phyloP scores from a whole-genome alignment of 2,329 filamentous ascomycete genomes.

The Ceratocystis huliohia region DNA sequence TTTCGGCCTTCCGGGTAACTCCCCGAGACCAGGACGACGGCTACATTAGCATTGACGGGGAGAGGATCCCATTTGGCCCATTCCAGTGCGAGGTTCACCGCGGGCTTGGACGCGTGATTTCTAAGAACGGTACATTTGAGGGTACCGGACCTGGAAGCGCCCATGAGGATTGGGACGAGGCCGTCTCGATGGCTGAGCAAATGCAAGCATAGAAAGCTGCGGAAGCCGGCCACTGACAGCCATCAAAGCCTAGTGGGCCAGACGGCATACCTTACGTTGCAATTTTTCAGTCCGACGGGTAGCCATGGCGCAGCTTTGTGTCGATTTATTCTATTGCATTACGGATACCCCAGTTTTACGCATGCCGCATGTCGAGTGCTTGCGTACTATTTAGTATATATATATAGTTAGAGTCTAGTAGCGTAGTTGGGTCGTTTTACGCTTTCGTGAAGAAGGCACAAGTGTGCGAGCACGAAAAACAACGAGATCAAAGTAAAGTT shows the following conservation, averaged over 20 bases:
- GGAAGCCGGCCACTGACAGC: conserved; percentile 16
- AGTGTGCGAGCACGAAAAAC: background rate
- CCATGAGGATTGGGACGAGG: conserved; percentile 34
- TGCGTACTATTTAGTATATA: background rate
- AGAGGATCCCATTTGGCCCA: conserved; percentile 70
- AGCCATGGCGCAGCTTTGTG: background rate
- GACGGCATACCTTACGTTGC: background rate
- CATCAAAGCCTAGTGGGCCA: background rate
- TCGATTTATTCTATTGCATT: background rate
- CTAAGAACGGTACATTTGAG: conserved; percentile 63
- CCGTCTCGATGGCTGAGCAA: conserved; percentile 27
- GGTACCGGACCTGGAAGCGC: conserved; percentile 35
- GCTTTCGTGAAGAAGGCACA: too few species aligned
- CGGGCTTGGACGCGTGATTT: conserved; percentile 72
- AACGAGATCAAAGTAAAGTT: background rate
- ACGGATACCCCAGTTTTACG: background rate
- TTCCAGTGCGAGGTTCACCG: conserved; percentile 85
- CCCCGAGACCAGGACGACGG: conserved; percentile 60
- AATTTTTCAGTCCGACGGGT: background rate
- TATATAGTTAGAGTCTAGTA: background rate
- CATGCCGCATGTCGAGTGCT: background rate
- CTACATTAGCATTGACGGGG: conserved; percentile 89
- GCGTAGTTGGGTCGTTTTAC: background rate
- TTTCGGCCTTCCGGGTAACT: conserved; percentile 73
- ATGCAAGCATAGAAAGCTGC: conserved; percentile 23